phyloP scores from a whole-genome alignment of 495 filamentous ascomycete species.

The Astrothelium macrocarpum region DNA sequence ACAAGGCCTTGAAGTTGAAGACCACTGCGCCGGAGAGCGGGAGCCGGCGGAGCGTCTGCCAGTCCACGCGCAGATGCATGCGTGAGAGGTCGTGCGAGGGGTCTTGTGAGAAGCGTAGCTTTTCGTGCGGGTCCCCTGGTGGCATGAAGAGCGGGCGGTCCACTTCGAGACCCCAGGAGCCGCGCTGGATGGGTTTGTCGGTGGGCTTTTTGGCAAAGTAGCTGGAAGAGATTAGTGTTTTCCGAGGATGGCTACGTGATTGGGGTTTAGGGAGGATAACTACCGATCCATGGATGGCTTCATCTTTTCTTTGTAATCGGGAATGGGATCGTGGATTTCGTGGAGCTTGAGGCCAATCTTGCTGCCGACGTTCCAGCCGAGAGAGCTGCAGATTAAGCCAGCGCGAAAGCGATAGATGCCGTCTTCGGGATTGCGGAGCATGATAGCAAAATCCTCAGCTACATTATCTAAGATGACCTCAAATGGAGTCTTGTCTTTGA shows the following conservation, averaged over 20 bases:
- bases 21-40: slow-evolving; percentile 66
- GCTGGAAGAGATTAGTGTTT: slow-evolving; percentile 31
- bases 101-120: slow-evolving; percentile 46
- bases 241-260: background rate
- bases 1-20: slow-evolving; percentile 89
- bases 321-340: slow-evolving; percentile 68
- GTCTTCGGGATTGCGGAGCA: slow-evolving; percentile 58
- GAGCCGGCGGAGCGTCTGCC: slow-evolving; percentile 79
- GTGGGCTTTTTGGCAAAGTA: slow-evolving; percentile 75
- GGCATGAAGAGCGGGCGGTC: slow-evolving; percentile 73
- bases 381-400: slow-evolving; percentile 65
- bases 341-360: slow-evolving; percentile 67
- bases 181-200: slow-evolving; percentile 70
- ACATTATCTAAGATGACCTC: slow-evolving; percentile 70
- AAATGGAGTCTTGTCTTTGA: slow-evolving; percentile 57
- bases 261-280: slow-evolving; percentile 11
- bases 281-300: slow-evolving; percentile 77
- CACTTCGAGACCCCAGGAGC: slow-evolving; percentile 79
- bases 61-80: slow-evolving; percentile 73
- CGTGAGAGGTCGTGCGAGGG: slow-evolving; percentile 48
- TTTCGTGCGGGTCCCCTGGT: slow-evolving; percentile 58
- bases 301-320: slow-evolving; percentile 89
- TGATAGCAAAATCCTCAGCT: slow-evolving; percentile 81
- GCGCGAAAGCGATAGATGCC: slow-evolving; percentile 72
- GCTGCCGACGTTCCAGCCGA: slow-evolving; percentile 71